Conservation (phyloP, 78 protist species). For the Guillardia theta region DNA sequence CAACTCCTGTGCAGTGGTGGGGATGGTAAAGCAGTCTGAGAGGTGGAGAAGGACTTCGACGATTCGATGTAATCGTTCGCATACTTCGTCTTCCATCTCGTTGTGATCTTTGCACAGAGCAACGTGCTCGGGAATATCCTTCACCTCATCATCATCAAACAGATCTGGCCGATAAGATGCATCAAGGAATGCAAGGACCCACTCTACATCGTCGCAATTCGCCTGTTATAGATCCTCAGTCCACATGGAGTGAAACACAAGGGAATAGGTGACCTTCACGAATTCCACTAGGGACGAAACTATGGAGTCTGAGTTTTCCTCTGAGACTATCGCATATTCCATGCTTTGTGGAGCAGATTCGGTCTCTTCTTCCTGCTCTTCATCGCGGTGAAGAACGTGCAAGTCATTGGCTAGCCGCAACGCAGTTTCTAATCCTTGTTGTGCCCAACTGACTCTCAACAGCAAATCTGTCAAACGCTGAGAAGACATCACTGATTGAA, state of each 20-base stretch:
- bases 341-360: too few relatives aligned
- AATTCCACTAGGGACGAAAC: not conserved
- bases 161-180: not conserved
- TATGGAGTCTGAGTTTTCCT: not conserved
- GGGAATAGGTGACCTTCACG: not conserved
- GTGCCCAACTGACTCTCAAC: too few relatives aligned
- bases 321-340: not conserved
- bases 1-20: not conserved
- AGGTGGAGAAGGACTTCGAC: not conserved
- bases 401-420: too few relatives aligned
- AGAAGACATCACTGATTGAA: too few relatives aligned
- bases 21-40: not conserved
- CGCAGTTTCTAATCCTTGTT: too few relatives aligned
- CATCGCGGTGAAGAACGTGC: too few relatives aligned
- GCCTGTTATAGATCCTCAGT: not conserved
- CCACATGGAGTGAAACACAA: not conserved
- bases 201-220: constrained; percentile 22
- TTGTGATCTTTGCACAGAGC: not conserved
- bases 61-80: not conserved
- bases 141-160: not conserved
- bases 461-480: too few relatives aligned
- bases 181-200: not conserved
- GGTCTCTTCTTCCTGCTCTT: too few relatives aligned
- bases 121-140: not conserved
- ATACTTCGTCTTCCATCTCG: not conserved